phyloP scores from a whole-genome alignment of 805 yeast genomes.

The Candida caryicola region DNA sequence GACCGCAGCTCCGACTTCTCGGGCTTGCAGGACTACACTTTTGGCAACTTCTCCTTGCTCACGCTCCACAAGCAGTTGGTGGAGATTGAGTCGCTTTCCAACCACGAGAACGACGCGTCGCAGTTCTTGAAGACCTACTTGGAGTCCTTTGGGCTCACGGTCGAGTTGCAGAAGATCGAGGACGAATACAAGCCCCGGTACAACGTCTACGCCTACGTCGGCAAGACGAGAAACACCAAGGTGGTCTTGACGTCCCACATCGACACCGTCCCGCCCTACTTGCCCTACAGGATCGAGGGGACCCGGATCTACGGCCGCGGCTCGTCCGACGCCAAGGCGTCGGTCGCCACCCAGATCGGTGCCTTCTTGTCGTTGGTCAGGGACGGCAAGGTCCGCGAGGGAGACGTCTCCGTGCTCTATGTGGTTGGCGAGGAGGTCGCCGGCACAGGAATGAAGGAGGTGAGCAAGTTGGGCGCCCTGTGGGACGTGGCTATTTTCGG shows the following conservation, averaged over 20 bases:
- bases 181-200: slow-evolving; percentile 29
- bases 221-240: slow-evolving; percentile 42
- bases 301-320: slow-evolving; percentile 63
- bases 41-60: slow-evolving; percentile 16
- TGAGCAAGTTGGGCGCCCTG: slow-evolving; percentile 35
- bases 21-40: slow-evolving; percentile 9
- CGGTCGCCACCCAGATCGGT: slow-evolving; percentile 60
- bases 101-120: slow-evolving; percentile 33
- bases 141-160: slow-evolving; percentile 46
- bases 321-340: slow-evolving; percentile 66
- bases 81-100: slow-evolving; percentile 23
- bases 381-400: slow-evolving; percentile 39
- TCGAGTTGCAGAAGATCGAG: slow-evolving; percentile 40
- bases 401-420: slow-evolving; percentile 56
- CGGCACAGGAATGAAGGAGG: slow-evolving; percentile 60
- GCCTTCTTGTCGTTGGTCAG: slow-evolving; percentile 49
- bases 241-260: slow-evolving; percentile 62
- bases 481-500: slow-evolving; percentile 70
- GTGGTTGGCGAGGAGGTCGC: slow-evolving; percentile 74
- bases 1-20: background rate
- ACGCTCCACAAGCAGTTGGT: slow-evolving; percentile 26
- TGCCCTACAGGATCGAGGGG: slow-evolving; percentile 49
- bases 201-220: slow-evolving; percentile 58
- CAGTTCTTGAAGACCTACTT: slow-evolving; percentile 40
- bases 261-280: slow-evolving; percentile 70